Conservation (phyloP, 176 grass and related monocot genomes). For the Oryza brachyantha region DNA sequence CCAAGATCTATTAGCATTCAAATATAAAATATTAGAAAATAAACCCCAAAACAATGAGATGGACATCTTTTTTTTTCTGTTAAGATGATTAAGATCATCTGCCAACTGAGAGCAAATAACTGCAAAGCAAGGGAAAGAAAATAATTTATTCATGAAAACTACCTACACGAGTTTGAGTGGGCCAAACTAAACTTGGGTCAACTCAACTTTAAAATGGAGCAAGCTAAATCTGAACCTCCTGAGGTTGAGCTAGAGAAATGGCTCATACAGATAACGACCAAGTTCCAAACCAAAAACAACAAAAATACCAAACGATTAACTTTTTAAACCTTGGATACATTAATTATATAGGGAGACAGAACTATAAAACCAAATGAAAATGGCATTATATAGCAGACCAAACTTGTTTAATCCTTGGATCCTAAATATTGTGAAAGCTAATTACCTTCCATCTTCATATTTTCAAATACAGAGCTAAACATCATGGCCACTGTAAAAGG, state of each 20-base stretch:
- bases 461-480: not conserved
- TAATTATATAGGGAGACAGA: not conserved
- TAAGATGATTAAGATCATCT: not conserved
- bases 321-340: not conserved
- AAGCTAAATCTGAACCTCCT: not conserved
- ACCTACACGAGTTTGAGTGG: not conserved
- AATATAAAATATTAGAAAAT: not conserved
- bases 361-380: not conserved
- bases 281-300: not conserved
- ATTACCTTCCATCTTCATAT: not conserved
- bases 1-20: not conserved
- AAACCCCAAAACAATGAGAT: not conserved
- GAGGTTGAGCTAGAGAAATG: not conserved
- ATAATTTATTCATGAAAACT: not conserved
- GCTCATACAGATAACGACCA: not conserved
- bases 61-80: not conserved
- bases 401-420: not conserved
- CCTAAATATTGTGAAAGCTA: not conserved
- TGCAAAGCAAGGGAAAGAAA: not conserved
- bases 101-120: conserved; percentile 6
- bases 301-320: not conserved
- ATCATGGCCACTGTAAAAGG: not conserved
- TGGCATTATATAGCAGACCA: not conserved
- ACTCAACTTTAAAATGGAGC: not conserved
- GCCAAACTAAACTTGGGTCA: not conserved